Evolutionary conservation across 2,329 filamentous ascomycete species (phyloP).

Genomic region (Exutisphaerella laricina): DNA sequence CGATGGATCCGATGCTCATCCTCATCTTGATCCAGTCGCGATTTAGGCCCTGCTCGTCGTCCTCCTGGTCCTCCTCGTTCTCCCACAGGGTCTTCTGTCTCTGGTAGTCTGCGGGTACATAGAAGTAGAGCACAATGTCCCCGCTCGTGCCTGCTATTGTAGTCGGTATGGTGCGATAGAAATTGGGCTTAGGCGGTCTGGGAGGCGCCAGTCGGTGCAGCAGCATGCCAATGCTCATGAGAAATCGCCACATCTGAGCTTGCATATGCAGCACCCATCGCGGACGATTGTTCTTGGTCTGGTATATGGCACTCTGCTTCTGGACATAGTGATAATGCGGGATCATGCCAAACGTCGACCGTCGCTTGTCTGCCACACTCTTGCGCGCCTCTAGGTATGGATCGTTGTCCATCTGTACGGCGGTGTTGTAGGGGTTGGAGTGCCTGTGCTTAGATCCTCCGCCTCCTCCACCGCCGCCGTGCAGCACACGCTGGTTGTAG

Average conservation of each 20-base stretch:
- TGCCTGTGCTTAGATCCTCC: not conserved
- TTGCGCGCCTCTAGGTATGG: not conserved
- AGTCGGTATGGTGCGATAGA: constrained; percentile 52
- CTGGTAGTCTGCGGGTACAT: constrained; percentile 51
- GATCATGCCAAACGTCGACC: constrained; percentile 6
- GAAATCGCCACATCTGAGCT: constrained; percentile 60
- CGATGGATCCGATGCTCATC: constrained; percentile 24
- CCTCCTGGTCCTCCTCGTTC: constrained; percentile 13
- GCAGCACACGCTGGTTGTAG: constrained; percentile 1
- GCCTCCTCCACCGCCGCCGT: not conserved
- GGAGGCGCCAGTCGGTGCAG: constrained; percentile 59
- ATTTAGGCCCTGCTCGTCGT: constrained; percentile 14
- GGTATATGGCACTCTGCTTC: constrained; percentile 14
- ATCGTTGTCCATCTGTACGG: not conserved
- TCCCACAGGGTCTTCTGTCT: constrained; percentile 36
- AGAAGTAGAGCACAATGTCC: constrained; percentile 54
- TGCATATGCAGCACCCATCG: constrained; percentile 59
- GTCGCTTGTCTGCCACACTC: not conserved
- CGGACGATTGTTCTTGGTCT: constrained; percentile 32
- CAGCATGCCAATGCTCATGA: constrained; percentile 65
- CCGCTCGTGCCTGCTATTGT: constrained; percentile 43
- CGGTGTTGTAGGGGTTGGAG: not conserved
- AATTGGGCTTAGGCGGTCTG: constrained; percentile 55
- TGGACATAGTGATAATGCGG: constrained; percentile 12
- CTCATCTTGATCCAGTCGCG: constrained; percentile 19